A percentile compares a stretch with the other conserved stretches of the same genome.
Evolutionary conservation across 73 alveolate genomes (phyloP).

Genomic region (Tetrahymena thermophila): DNA sequence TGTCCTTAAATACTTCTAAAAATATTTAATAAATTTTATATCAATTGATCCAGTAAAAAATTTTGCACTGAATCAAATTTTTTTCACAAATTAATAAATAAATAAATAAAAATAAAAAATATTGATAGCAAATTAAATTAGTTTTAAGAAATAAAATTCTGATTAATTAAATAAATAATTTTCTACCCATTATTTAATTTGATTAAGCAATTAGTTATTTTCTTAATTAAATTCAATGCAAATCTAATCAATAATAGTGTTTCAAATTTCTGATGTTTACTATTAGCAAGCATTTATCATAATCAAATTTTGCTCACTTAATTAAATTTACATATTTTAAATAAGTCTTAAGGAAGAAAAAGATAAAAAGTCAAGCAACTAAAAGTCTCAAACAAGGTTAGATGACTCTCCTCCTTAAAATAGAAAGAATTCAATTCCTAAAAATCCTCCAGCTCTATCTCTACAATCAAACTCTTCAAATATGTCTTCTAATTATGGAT

Average conservation of each 20-base stretch:
- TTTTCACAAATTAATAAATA: not conserved
- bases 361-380: not conserved
- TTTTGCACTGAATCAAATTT: not conserved
- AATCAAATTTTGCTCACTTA: too few relatives aligned
- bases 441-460: not conserved
- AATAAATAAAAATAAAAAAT: not conserved
- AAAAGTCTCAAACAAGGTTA: not conserved
- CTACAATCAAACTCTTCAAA: not conserved
- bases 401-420: not conserved
- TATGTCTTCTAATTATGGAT: not conserved
- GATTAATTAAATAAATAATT: too few relatives aligned
- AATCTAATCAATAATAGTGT: too few relatives aligned
- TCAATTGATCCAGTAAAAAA: not conserved
- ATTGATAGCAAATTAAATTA: not conserved
- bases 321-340: too few relatives aligned
- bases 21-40: not conserved
- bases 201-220: too few relatives aligned
- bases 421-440: not conserved
- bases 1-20: not conserved
- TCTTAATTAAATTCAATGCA: too few relatives aligned
- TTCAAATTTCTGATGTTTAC: too few relatives aligned
- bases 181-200: not conserved
- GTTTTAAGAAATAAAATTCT: not conserved
- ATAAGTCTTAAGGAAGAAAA: not conserved
- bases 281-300: too few relatives aligned